Base-by-base conservation (phyloP, 2,329 filamentous ascomycete species). In the Teratosphaeria zuluensis region DNA sequence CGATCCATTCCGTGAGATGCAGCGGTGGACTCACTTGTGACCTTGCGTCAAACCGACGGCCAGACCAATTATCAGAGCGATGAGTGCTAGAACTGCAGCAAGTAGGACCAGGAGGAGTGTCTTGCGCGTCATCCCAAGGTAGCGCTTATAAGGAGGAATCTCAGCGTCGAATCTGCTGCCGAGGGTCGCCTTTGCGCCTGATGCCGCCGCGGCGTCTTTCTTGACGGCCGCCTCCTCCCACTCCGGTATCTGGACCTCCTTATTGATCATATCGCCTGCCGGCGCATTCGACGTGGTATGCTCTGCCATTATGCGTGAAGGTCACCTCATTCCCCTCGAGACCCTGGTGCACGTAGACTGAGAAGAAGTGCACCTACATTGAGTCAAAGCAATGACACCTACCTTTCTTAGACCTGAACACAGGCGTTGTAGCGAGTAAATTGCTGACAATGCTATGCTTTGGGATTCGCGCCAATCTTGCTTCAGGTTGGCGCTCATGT, bases 61-160 rank as follows among this genome's bases (percentile, higher is more conserved):
- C 14, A 77, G 69, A 11, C 75, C 75, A 53, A 77, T 74, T 53
- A 76, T 69, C 19, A 78, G 65, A 7, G 68, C 73, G 16, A 77
- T 59, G 8, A 76, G 58, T 24, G 68, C 68, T 11, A 76, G 32
- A 38, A 74, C 59, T 1, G 68, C 57, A 21, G 69, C 67, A 19
- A 64, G 61, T 31, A 76, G 57, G 7, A 66, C 66, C 16, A 75
- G 66, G 38, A 77, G 66, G 55, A 77, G 71, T 2, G 70, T 68
- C 30, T 70, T 71, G 54, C 75, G 70, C 59, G 67, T 72, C 56
- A 73, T 68, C 8, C 74, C 72, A 53, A 76, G 57, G 56, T 76
- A 77, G 48, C 65, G 69, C 57, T 65, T 72, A 52, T 75, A 70
- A 5, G 72, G 71, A 8, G 75, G 73, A 4, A 76, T 59, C 9